A percentile compares a stretch with the other conserved stretches of the same genome.
Conservation (phyloP, 192 early-diverging fungal genomes). For the Entrophospora sp. region DNA sequence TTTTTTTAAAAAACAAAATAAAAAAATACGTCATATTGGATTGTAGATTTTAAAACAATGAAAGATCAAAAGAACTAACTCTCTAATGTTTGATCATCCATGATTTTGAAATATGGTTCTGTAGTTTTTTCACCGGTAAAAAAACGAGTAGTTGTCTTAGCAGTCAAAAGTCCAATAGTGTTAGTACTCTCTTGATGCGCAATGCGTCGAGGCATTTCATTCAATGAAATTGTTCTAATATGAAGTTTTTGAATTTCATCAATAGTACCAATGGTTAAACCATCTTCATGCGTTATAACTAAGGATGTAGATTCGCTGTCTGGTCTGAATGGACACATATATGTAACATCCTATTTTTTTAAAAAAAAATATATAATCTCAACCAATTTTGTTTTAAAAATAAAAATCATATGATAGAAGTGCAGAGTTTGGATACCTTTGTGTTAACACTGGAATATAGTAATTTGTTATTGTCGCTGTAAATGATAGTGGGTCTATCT, state of each 20-base stretch:
- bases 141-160: not conserved
- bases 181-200: constrained; percentile 42
- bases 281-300: constrained; percentile 52
- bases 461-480: constrained; percentile 56
- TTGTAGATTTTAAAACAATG: not conserved
- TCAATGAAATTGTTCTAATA: constrained; percentile 53
- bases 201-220: constrained; percentile 64
- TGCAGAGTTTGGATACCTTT: constrained; percentile 35
- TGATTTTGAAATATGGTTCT: constrained; percentile 38
- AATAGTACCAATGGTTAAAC: constrained; percentile 63
- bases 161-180: constrained; percentile 60
- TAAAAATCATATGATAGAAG: constrained; percentile 1
- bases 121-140: not conserved
- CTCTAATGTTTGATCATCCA: constrained; percentile 69
- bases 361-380: not conserved
- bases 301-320: constrained; percentile 41
- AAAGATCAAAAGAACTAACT: constrained; percentile 33
- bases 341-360: constrained; percentile 43
- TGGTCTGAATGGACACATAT: constrained; percentile 56
- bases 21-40: not conserved
- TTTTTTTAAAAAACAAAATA: not conserved
- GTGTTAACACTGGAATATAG: constrained; percentile 80
- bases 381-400: not conserved
- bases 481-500: constrained; percentile 77
- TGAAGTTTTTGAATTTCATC: constrained; percentile 84